Evolutionary conservation across 192 early-diverging fungal species (phyloP), one percentile per base, ranked within the genome.

Genomic region (Backusella australiensis): DNA sequence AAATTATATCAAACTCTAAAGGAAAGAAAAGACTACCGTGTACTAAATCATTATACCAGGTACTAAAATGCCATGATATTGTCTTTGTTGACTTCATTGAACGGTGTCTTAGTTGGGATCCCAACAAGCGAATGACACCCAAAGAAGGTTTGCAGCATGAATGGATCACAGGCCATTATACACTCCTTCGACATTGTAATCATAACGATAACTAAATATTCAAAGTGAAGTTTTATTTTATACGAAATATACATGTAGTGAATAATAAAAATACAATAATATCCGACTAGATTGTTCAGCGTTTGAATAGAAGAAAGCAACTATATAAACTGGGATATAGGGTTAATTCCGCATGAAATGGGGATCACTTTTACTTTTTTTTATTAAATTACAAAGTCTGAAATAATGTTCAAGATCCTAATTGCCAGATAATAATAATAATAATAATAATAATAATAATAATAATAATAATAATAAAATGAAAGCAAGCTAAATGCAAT

Each of bases 31-130:
- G 96, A 49, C 84, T 91, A 39, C 94, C 94, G 6, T 88, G 87
- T 14, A 87, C 91, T n/a, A 95, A 96, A 80, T 89, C 95, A 29
- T 85, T 99, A 72, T 88, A 86, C 7, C 87, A 90, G 32, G 91
- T 91, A 69, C 79, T 96, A 49, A 90, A 90, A 36, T 93, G 94
- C 56, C 86, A 86, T 71, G 98, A 99, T 73, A 81, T 81, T 44
- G 77, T 88, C 14, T 96, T 99, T 80, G 75, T 98, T 8, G 94
- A 98, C 74, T 99, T 99, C 86, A 87, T 99, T 63, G 73, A 87
- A 56, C 86, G 88, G 12, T 95, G 96, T 72, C 80, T 99, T 68
- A 86, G 90, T 19, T 99, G 98, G 98, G 94, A 97, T 76, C 96
- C 98, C 8, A 89, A 92, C 68, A 89, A 88, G 69, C 87, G 97